A percentile compares a stretch with the other conserved stretches of the same genome.
These are phyloP conservation scores for Ophiorrhiza pumila DNA, from an alignment of 257 asterid species.

Conservation along the genomic window DNA sequence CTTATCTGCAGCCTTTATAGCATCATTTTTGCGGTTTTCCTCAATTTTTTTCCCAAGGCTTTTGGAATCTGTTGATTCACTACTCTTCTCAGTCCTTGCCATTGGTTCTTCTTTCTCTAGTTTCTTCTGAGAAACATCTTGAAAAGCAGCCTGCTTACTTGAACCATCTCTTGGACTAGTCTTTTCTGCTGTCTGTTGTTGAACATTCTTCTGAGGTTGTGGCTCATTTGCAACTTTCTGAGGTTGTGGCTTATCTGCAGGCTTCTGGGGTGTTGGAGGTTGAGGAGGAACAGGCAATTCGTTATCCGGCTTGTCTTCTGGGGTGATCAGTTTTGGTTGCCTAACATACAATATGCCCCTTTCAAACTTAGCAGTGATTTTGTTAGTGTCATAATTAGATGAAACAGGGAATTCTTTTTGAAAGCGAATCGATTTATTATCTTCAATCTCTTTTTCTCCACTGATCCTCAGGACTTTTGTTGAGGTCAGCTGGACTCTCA, in stretches of 20 bases:
- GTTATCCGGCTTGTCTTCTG: conserved; percentile 22
- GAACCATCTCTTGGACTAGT: background rate
- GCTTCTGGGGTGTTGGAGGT: conserved; percentile 3
- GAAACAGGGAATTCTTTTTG: conserved; percentile 50
- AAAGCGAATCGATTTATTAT: conserved; percentile 36
- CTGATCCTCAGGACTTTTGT: conserved; percentile 45
- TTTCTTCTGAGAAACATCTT: background rate
- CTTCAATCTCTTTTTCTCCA: conserved; percentile 39
- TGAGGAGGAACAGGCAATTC: conserved; percentile 17
- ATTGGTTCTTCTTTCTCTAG: conserved; percentile 17
- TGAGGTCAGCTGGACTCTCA: conserved; percentile 47
- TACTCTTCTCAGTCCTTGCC: background rate
- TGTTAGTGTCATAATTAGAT: conserved; percentile 37
- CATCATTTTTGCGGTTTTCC: background rate
- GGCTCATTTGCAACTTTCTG: conserved; percentile 8
- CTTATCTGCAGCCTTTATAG: background rate
- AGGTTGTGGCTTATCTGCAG: conserved; percentile 14
- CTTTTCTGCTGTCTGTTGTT: background rate
- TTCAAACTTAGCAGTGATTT: conserved; percentile 61
- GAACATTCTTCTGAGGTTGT: background rate
- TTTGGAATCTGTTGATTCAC: background rate
- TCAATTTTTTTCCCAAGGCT: background rate
- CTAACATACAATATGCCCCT: conserved; percentile 41
- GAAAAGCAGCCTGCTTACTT: conserved; percentile 10
- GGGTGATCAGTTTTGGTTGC: conserved; percentile 46